These are phyloP conservation scores for Gossypium arboreum DNA, from an alignment of 345 rosid species.

Conservation along the genomic window DNA sequence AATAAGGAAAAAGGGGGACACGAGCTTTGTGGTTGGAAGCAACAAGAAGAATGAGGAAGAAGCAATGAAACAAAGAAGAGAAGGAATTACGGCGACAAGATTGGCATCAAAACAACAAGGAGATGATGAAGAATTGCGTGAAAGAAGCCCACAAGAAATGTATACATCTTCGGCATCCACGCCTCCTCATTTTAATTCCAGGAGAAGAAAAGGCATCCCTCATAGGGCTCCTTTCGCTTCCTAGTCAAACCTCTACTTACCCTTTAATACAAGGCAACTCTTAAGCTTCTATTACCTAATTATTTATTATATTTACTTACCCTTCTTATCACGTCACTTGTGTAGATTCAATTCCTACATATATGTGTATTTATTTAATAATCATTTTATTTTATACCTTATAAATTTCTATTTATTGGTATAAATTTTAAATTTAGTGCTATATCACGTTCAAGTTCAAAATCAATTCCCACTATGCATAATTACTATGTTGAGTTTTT, in stretches of 20 bases:
- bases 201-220: conserved; percentile 46
- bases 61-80: conserved; percentile 9
- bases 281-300: not conserved
- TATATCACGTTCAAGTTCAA: too few relatives aligned
- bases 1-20: conserved; percentile 26
- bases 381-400: not conserved
- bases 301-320: not conserved
- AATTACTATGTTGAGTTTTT: too few relatives aligned
- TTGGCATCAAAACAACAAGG: conserved; percentile 26
- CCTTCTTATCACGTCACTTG: not conserved
- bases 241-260: not conserved
- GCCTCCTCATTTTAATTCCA: conserved; percentile 26
- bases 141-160: conserved; percentile 30
- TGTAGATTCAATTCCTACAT: not conserved
- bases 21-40: conserved; percentile 23
- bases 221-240: conserved; percentile 40
- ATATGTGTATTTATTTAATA: not conserved
- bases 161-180: conserved; percentile 14
- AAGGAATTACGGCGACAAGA: conserved; percentile 26
- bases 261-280: not conserved
- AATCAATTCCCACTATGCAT: too few relatives aligned
- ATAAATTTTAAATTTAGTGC: not conserved
- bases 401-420: not conserved
- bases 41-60: conserved; percentile 19
- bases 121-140: conserved; percentile 29